Conservation (phyloP, 192 early-diverging fungal genomes). For the Martensiomyces pterosporus region DNA sequence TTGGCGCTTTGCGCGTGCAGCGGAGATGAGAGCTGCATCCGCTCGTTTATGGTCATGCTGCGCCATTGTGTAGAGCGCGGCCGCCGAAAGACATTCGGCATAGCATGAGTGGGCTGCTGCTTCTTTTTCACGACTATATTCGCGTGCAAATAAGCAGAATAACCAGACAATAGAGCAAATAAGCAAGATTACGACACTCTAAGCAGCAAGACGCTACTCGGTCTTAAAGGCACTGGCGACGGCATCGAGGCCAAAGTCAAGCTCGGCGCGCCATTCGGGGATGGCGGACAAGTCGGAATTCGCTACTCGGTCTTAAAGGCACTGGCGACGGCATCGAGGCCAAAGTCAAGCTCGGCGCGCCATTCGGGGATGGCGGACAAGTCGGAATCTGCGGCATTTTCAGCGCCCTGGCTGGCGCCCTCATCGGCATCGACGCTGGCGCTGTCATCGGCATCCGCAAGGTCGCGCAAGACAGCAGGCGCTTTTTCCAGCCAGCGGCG, state of each 20-base stretch:
- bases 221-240: conserved; percentile 27
- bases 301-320: conserved; percentile 27
- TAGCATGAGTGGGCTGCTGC: too few species aligned
- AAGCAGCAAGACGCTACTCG: conserved; percentile 3
- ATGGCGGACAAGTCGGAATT: neutral
- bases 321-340: conserved; percentile 21
- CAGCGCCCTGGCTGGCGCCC: neutral
- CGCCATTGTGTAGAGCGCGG: too few species aligned
- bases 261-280: conserved; percentile 28
- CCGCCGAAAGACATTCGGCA: too few species aligned
- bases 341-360: conserved; percentile 28
- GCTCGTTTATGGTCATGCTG: too few species aligned
- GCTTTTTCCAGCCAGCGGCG: conserved; percentile 46
- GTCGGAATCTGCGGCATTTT: neutral
- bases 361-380: conserved; percentile 4
- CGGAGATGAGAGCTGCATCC: too few species aligned
- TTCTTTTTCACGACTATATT: too few species aligned
- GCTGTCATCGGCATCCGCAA: conserved; percentile 5
- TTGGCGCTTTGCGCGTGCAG: too few species aligned
- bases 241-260: conserved; percentile 20
- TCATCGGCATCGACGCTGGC: conserved; percentile 1
- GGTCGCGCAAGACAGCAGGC: conserved; percentile 25
- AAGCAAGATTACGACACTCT: too few species aligned
- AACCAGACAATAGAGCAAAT: too few species aligned
- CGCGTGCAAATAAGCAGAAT: too few species aligned